Conservation (phyloP, 2,329 filamentous ascomycete species). For the Chlorencoelia australis region DNA sequence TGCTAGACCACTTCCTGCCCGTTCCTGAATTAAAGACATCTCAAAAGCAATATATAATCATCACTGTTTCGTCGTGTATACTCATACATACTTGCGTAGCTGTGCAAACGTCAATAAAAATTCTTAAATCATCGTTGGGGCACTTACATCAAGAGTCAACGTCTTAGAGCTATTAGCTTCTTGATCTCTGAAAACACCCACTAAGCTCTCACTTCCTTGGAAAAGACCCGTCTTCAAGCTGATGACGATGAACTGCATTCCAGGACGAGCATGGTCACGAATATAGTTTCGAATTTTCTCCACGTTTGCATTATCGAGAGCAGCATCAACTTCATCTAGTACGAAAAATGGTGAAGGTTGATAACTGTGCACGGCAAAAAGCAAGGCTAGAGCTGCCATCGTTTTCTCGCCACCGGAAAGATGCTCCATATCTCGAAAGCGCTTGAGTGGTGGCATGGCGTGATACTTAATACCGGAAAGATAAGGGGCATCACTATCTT, state of each 20-base stretch:
- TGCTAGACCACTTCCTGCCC: no score
- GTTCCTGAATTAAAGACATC: no score
- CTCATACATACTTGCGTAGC: constrained; percentile 22
- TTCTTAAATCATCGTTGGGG: not conserved
- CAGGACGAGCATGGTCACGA: constrained; percentile 81
- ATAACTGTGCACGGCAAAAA: constrained; percentile 95
- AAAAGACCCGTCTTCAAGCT: constrained; percentile 91
- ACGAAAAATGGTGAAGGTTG: constrained; percentile 97
- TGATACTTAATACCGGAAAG: constrained; percentile 95
- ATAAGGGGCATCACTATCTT: constrained; percentile 92
- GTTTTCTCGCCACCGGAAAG: constrained; percentile 96
- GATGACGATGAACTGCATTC: constrained; percentile 99
- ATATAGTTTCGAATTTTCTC: constrained; percentile 96
- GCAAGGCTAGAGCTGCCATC: constrained; percentile 89
- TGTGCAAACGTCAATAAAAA: constrained; percentile 12
- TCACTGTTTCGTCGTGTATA: no score
- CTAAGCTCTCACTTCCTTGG: constrained; percentile 89
- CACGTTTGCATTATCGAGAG: constrained; percentile 96
- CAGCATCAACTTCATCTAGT: constrained; percentile 93
- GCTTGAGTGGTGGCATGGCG: constrained; percentile 95
- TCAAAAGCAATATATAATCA: no score
- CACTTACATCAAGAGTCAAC: constrained; percentile 90
- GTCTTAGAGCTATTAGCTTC: constrained; percentile 84
- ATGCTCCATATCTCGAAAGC: constrained; percentile 98
- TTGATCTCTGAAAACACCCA: constrained; percentile 94